Conservation (phyloP, 1,139 yeast genomes). For the Yamadazyma membranifaciens region DNA sequence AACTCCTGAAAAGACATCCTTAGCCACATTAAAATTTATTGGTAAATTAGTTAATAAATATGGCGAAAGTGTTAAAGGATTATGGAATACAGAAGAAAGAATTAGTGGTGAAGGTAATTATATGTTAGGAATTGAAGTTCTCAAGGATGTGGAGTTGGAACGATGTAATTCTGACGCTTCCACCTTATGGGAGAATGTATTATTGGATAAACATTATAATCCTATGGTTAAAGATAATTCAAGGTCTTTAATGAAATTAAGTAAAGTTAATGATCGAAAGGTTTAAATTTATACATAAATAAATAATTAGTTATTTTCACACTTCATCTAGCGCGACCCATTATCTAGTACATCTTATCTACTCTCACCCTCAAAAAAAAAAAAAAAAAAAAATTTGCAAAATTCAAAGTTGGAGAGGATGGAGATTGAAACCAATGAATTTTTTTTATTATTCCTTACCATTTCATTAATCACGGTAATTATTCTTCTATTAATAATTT, state of each 20-base stretch:
- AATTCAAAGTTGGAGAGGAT: background rate
- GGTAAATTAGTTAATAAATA: constrained; percentile 73
- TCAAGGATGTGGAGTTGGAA: constrained; percentile 54
- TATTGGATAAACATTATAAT: constrained; percentile 78
- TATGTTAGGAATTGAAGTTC: constrained; percentile 58
- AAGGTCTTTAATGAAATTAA: constrained; percentile 42
- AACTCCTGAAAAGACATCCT: constrained; percentile 83
- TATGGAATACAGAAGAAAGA: constrained; percentile 86
- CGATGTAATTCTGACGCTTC: constrained; percentile 86
- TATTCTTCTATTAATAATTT: background rate
- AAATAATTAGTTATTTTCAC: background rate
- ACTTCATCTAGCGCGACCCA: background rate
- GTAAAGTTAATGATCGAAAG: constrained; percentile 21
- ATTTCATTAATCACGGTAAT: background rate
- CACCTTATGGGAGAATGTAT: constrained; percentile 81
- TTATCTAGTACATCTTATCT: background rate
- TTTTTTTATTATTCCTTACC: constrained; percentile 13
- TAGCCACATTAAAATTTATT: constrained; percentile 73
- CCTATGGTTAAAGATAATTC: constrained; percentile 65
- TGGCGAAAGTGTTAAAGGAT: constrained; percentile 63
- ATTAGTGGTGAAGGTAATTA: constrained; percentile 68
- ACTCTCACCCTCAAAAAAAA: too few relatives aligned
- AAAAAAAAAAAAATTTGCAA: too few relatives aligned
- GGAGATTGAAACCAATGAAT: constrained; percentile 3
- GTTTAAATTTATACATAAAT: constrained; percentile 1